phyloP scores from a whole-genome alignment of 2,329 filamentous ascomycete genomes.

The Pseudogymnoascus sp. region DNA sequence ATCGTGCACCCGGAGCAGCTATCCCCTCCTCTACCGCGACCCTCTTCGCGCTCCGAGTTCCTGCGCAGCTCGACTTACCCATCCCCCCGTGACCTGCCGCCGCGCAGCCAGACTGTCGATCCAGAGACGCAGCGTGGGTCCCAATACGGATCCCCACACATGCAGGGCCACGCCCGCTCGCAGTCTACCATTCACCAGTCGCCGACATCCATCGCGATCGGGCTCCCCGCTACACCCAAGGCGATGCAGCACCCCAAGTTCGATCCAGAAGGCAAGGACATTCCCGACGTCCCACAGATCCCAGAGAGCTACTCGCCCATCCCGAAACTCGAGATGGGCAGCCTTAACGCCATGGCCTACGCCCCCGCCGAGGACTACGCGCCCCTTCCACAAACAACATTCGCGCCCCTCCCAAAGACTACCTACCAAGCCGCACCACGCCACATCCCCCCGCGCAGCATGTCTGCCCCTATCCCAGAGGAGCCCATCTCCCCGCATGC shows the following conservation, averaged over 20 bases:
- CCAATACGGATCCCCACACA: constrained; percentile 19
- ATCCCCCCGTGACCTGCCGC: constrained; percentile 38
- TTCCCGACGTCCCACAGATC: constrained; percentile 50
- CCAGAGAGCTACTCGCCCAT: constrained; percentile 35
- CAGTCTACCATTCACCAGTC: constrained; percentile 35
- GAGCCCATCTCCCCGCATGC: constrained; percentile 31
- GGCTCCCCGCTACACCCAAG: constrained; percentile 82
- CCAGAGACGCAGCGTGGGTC: constrained; percentile 26
- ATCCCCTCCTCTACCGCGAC: constrained; percentile 24
- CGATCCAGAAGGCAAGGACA: constrained; percentile 45
- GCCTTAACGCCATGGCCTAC: constrained; percentile 21
- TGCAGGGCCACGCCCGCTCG: constrained; percentile 32
- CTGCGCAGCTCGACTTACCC: constrained; percentile 18
- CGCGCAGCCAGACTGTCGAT: constrained; percentile 55
- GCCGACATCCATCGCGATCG: constrained; percentile 46
- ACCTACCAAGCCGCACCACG: constrained; percentile 36
- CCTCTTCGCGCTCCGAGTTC: constrained; percentile 20
- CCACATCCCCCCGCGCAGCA: constrained; percentile 44
- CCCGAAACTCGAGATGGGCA: constrained; percentile 17
- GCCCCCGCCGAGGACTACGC: constrained; percentile 23
- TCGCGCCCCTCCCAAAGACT: constrained; percentile 19
- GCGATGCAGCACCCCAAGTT: constrained; percentile 79
- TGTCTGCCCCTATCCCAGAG: constrained; percentile 51
- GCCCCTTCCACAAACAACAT: constrained; percentile 21
- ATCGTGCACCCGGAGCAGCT: constrained; percentile 65